phyloP scores from a whole-genome alignment of 257 asterid species.

The Nicotiana benthamiana region DNA sequence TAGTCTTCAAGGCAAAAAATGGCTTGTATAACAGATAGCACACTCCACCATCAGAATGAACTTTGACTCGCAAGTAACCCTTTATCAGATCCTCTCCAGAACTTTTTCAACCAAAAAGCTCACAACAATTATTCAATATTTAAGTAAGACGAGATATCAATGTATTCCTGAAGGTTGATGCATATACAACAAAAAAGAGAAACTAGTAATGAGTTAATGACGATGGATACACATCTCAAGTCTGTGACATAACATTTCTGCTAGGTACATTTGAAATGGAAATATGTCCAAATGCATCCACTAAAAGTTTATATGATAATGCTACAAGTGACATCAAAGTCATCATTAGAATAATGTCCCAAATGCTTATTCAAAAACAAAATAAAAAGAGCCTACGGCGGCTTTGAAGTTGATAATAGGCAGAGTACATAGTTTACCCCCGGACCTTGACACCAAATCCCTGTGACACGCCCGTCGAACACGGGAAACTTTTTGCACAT shows the following conservation, averaged over 20 bases:
- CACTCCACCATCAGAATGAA: background rate
- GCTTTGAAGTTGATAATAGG: background rate
- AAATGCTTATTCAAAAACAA: background rate
- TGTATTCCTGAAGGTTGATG: background rate
- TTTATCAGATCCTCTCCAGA: background rate
- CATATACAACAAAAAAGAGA: background rate
- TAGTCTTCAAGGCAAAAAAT: background rate
- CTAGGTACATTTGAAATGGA: background rate
- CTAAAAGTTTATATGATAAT: background rate
- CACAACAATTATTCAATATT: background rate
- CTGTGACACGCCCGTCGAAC: no score
- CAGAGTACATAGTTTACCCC: no score
- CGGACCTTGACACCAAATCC: no score
- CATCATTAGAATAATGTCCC: background rate
- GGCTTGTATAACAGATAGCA: background rate
- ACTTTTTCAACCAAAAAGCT: background rate
- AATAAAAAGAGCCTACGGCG: background rate
- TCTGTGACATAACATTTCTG: background rate
- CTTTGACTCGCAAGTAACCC: background rate
- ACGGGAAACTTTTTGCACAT: no score
- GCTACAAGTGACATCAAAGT: background rate
- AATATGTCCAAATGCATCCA: background rate
- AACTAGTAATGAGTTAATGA: background rate
- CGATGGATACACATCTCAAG: background rate
- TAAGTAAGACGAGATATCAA: background rate